phyloP scores from a whole-genome alignment of 768 basidiomycete species.

The Amanita fuliginea region DNA sequence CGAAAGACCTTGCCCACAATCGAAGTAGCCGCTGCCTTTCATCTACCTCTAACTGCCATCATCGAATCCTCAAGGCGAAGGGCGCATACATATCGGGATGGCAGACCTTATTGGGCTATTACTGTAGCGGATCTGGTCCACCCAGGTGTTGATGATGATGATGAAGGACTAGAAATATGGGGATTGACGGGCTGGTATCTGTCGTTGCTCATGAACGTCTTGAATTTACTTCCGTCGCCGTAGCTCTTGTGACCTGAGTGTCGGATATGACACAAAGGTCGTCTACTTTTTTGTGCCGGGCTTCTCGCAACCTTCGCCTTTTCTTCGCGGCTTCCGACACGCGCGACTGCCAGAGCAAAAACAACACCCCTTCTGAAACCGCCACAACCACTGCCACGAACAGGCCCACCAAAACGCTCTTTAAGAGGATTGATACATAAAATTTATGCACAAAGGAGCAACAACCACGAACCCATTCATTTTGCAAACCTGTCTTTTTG shows the following conservation, averaged over 20 bases:
- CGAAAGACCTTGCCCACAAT: constrained; percentile 32
- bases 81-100: constrained; percentile 42
- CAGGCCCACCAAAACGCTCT: constrained; percentile 56
- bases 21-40: constrained; percentile 65
- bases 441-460: background rate
- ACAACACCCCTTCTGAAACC: constrained; percentile 56
- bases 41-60: constrained; percentile 50
- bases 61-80: constrained; percentile 36
- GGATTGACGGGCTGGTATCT: constrained; percentile 82
- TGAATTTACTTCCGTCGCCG: constrained; percentile 17
- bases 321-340: constrained; percentile 11
- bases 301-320: constrained; percentile 9
- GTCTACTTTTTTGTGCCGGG: constrained; percentile 28
- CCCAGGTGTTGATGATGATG: constrained; percentile 22
- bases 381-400: constrained; percentile 57
- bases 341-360: constrained; percentile 60
- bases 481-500: constrained; percentile 46
- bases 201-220: constrained; percentile 43
- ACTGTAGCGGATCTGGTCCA: constrained; percentile 50
- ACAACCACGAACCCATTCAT: constrained; percentile 59
- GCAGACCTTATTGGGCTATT: constrained; percentile 52
- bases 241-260: background rate
- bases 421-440: background rate
- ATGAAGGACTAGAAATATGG: constrained; percentile 60
- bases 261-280: constrained; percentile 6